Evolutionary conservation across 371 early-diverging fungal genomes (phyloP).

Genomic region (Mortierella sp.): DNA sequence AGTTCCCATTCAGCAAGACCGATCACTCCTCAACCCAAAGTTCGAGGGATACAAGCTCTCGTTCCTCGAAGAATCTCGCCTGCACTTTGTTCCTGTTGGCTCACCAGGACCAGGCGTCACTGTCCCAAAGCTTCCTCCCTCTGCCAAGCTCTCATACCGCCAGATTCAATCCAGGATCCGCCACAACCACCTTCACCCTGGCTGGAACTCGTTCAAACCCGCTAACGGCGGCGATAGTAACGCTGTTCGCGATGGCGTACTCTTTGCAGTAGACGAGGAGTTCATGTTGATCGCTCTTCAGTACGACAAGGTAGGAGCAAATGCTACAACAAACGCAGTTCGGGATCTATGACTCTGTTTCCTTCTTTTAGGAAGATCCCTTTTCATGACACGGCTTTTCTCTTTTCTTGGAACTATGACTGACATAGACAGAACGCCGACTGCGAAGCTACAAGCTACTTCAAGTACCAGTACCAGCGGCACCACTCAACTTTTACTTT

Average conservation of each 20-base stretch:
- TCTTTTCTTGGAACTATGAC: background rate
- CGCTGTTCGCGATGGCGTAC: conserved; percentile 23
- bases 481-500: conserved; percentile 17
- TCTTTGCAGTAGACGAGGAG: conserved; percentile 61
- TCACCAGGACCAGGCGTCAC: conserved; percentile 49
- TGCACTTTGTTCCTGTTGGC: conserved; percentile 47
- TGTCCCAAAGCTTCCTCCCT: conserved; percentile 54
- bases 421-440: conserved; percentile 28
- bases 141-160: conserved; percentile 62
- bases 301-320: conserved; percentile 58
- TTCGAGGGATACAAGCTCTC: conserved; percentile 81
- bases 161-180: conserved; percentile 76
- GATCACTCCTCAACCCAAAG: conserved; percentile 63
- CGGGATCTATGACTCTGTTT: too few relatives aligned
- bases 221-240: conserved; percentile 30
- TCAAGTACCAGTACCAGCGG: conserved; percentile 26
- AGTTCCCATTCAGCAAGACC: conserved; percentile 56
- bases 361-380: too few relatives aligned
- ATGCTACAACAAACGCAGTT: too few relatives aligned
- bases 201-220: conserved; percentile 47
- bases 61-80: conserved; percentile 56
- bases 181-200: conserved; percentile 68
- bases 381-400: too few relatives aligned
- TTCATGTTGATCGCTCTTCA: conserved; percentile 55
- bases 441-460: conserved; percentile 38